Conservation (phyloP, 2,329 filamentous ascomycete genomes). For the Cercospora brassicicola region DNA sequence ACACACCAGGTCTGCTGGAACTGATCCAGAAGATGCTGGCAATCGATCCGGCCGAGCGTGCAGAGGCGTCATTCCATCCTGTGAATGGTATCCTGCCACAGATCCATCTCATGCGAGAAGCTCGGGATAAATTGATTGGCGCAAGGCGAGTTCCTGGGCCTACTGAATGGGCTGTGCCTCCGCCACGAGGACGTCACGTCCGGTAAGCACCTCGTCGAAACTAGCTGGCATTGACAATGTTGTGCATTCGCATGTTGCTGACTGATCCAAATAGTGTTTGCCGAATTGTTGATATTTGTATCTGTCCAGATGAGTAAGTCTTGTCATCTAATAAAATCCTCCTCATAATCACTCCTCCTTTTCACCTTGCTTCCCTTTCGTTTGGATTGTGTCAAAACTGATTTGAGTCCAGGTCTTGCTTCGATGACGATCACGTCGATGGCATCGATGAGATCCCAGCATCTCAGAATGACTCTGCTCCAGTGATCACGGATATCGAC, state of each 20-base stretch:
- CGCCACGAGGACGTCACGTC: not conserved
- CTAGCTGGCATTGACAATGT: not conserved
- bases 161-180: not conserved
- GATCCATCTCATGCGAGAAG: constrained; percentile 16
- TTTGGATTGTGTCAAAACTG: too few relatives aligned
- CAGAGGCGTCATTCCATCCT: constrained; percentile 17
- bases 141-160: not conserved
- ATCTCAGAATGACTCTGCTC: not conserved
- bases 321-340: not conserved
- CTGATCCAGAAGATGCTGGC: constrained; percentile 16
- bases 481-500: not conserved
- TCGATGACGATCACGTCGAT: not conserved
- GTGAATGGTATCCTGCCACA: constrained; percentile 12
- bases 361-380: too few relatives aligned
- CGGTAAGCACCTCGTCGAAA: not conserved
- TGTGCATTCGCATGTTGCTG: not conserved
- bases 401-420: not conserved
- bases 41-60: constrained; percentile 17
- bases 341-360: not conserved
- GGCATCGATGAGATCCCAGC: not conserved
- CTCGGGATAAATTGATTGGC: constrained; percentile 13
- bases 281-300: not conserved
- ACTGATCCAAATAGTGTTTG: not conserved
- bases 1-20: constrained; percentile 13
- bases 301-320: not conserved